Conservation (phyloP, 306 rosid genomes). For the Vachellia collinsii region DNA sequence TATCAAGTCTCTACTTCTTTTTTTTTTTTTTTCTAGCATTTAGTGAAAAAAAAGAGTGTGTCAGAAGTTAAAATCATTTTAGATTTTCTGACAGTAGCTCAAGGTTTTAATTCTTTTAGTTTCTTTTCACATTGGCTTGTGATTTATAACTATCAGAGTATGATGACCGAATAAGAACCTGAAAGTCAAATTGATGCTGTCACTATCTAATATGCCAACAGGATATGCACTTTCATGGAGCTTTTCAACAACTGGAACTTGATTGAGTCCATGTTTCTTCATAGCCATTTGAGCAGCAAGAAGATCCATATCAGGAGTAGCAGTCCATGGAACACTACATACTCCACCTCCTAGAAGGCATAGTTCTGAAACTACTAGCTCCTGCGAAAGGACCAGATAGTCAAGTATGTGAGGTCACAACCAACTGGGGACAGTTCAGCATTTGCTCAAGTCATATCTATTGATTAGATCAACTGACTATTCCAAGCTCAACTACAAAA, state of each 20-base stretch:
- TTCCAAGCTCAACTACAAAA: conserved; percentile 16
- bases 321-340: conserved; percentile 73
- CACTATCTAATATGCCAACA: conserved; percentile 80
- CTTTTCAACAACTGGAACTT: conserved; percentile 69
- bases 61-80: conserved; percentile 6
- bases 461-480: conserved; percentile 28
- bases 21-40: neutral
- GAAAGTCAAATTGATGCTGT: conserved; percentile 79
- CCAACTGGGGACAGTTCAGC: conserved; percentile 19
- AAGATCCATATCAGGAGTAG: conserved; percentile 84
- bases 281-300: conserved; percentile 67
- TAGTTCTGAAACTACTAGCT: conserved; percentile 74
- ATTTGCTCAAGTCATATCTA: conserved; percentile 32
- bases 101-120: neutral
- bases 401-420: conserved; percentile 32
- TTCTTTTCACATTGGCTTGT: neutral
- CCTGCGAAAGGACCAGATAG: conserved; percentile 53
- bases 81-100: neutral
- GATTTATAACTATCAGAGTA: neutral
- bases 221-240: conserved; percentile 54
- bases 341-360: conserved; percentile 61
- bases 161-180: conserved; percentile 52
- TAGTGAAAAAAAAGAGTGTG: neutral
- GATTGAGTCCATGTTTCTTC: conserved; percentile 64
- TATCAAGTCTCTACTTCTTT: neutral